Conservation (phyloP, 805 yeast species). For the Millerago galiae region DNA sequence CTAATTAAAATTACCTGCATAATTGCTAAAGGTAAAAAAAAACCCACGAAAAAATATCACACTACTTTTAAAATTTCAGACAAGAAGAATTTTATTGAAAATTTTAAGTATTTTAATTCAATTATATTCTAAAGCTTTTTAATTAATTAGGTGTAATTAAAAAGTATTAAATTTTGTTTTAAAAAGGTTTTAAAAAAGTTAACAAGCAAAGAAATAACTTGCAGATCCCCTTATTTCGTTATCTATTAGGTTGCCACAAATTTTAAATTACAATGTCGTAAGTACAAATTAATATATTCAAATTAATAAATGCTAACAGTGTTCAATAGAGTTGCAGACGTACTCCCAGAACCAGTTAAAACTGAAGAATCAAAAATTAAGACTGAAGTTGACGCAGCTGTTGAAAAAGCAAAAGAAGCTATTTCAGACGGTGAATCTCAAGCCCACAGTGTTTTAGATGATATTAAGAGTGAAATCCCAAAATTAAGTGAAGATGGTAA, state of each 20-base stretch:
- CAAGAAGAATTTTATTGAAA: not conserved
- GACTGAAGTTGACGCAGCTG: constrained; percentile 13
- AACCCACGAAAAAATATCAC: not conserved
- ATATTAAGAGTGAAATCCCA: constrained; percentile 22
- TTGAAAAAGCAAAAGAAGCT: constrained; percentile 13
- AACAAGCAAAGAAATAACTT: too few species aligned
- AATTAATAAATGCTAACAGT: too few species aligned
- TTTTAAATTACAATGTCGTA: constrained; percentile 1
- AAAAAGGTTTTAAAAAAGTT: too few species aligned
- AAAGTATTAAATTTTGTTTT: too few species aligned
- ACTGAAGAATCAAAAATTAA: constrained; percentile 8
- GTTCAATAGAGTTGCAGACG: too few species aligned
- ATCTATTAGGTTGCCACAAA: not conserved
- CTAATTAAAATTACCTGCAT: not conserved
- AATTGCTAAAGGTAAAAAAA: not conserved
- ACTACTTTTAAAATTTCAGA: not conserved
- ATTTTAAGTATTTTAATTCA: too few species aligned
- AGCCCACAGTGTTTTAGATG: constrained; percentile 22
- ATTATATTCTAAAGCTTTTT: too few species aligned
- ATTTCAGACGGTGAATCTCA: constrained; percentile 15
- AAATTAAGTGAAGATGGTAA: constrained; percentile 22
- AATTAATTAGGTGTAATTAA: too few species aligned
- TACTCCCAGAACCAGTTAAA: not conserved
- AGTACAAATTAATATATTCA: not conserved
- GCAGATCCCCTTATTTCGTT: not conserved